Conservation (phyloP, 148 eudicot species). For the Chenopodium formosanum region DNA sequence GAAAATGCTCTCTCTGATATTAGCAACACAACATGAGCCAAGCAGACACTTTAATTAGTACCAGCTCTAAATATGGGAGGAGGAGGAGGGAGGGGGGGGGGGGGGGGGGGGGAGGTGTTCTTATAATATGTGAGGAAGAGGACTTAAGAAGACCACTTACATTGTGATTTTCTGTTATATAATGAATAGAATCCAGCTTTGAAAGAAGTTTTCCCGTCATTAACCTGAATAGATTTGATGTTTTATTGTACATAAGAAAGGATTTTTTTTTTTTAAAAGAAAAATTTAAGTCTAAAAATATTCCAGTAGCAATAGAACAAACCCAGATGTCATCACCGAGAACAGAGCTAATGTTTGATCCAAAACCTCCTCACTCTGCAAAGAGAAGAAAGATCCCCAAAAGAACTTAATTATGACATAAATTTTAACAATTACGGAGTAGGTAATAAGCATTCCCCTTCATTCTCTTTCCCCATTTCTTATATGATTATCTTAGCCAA, state of each 20-base stretch:
- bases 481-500: background rate
- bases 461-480: background rate
- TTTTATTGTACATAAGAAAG: constrained; percentile 9
- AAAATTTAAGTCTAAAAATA: background rate
- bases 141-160: constrained; percentile 38
- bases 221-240: constrained; percentile 47
- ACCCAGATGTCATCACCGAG: constrained; percentile 92
- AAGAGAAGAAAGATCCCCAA: constrained; percentile 1
- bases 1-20: constrained; percentile 74
- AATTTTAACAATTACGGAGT: background rate
- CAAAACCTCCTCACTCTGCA: constrained; percentile 80
- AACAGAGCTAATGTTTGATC: constrained; percentile 74
- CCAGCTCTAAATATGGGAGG: background rate
- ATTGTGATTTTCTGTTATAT: constrained; percentile 66
- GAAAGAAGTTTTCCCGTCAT: constrained; percentile 81
- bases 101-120: background rate
- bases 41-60: background rate
- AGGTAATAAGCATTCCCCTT: constrained; percentile 18
- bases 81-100: background rate
- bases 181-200: constrained; percentile 80
- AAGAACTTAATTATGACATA: background rate
- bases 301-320: constrained; percentile 27
- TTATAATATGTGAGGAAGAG: background rate
- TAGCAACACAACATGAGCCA: constrained; percentile 5
- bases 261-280: background rate